Evolutionary conservation across 2,329 filamentous ascomycete species (phyloP).

Genomic region (Aspergillus neoniger): DNA sequence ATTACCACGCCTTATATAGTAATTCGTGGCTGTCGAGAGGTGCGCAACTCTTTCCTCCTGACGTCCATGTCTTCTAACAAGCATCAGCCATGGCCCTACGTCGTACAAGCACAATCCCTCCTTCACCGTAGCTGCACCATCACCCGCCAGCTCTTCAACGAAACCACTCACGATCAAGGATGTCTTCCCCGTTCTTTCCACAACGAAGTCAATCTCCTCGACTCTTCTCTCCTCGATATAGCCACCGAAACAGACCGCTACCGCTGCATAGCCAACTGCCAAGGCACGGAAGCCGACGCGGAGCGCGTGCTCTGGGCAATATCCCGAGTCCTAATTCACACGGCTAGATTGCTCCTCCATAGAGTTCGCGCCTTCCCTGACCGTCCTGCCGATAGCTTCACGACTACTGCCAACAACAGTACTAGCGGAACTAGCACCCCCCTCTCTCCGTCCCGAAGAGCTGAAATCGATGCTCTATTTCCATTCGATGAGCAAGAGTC

Average conservation of each 20-base stretch:
- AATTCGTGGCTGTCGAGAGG: constrained; percentile 23
- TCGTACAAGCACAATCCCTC: constrained; percentile 24
- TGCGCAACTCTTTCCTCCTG: constrained; percentile 1
- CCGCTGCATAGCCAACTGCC: constrained; percentile 13
- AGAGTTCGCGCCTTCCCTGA: constrained; percentile 1
- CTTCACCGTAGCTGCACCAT: constrained; percentile 11
- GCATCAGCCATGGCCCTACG: constrained; percentile 11
- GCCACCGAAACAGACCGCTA: constrained; percentile 20
- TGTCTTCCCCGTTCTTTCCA: constrained; percentile 6
- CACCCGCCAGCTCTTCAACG: constrained; percentile 15
- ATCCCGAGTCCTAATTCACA: neutral
- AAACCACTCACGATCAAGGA: constrained; percentile 10
- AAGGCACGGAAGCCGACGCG: constrained; percentile 20
- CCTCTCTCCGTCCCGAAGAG: too few species aligned
- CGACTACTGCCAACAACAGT: neutral
- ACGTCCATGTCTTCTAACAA: neutral
- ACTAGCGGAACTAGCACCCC: too few species aligned
- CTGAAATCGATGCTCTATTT: too few species aligned
- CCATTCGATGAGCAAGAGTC: too few species aligned
- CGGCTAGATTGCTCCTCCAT: neutral
- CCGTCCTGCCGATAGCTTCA: neutral
- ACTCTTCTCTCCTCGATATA: constrained; percentile 14
- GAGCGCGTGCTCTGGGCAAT: constrained; percentile 16
- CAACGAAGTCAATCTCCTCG: constrained; percentile 17
- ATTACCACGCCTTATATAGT: constrained; percentile 27